A percentile compares a stretch with the other conserved stretches of the same genome.
Evolutionary conservation across 2,329 filamentous ascomycete genomes (phyloP).

Genomic region (Cytospora piceicola): DNA sequence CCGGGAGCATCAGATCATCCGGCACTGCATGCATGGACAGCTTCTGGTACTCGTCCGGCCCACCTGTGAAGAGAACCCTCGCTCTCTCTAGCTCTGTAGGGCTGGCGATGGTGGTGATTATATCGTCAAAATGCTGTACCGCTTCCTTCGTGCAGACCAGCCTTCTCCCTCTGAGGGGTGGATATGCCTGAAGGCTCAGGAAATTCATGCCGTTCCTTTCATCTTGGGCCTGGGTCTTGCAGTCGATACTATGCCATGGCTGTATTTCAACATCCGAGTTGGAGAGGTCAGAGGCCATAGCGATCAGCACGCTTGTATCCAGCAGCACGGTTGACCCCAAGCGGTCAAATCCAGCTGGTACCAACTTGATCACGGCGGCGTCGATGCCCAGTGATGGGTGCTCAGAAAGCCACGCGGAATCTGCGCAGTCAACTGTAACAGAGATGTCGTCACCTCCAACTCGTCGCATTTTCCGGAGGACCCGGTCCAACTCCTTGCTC

Average conservation of each 20-base stretch:
- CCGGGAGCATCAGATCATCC: constrained; percentile 24
- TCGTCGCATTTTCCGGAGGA: constrained; percentile 33
- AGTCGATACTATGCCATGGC: constrained; percentile 56
- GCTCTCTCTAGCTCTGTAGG: constrained; percentile 63
- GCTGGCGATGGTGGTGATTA: constrained; percentile 67
- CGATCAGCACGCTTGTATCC: constrained; percentile 72
- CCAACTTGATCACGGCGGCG: constrained; percentile 33
- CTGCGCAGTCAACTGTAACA: constrained; percentile 36
- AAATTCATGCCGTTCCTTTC: constrained; percentile 60
- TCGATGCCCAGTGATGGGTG: constrained; percentile 31
- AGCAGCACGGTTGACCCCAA: constrained; percentile 54
- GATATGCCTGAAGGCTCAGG: constrained; percentile 61
- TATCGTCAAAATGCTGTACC: constrained; percentile 66
- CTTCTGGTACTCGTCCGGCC: constrained; percentile 15
- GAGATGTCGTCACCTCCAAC: constrained; percentile 33
- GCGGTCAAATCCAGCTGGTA: constrained; percentile 31
- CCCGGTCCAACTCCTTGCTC: constrained; percentile 35
- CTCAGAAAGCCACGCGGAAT: constrained; percentile 33
- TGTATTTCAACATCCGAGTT: constrained; percentile 50
- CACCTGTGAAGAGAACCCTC: constrained; percentile 54
- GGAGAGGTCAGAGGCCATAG: constrained; percentile 74
- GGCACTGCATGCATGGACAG: constrained; percentile 22
- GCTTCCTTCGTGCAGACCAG: constrained; percentile 71
- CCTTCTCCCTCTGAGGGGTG: constrained; percentile 56
- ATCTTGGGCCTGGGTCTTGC: constrained; percentile 69